phyloP scores from a whole-genome alignment of 1,139 yeast species.

The Suhomyces bokatorum region DNA sequence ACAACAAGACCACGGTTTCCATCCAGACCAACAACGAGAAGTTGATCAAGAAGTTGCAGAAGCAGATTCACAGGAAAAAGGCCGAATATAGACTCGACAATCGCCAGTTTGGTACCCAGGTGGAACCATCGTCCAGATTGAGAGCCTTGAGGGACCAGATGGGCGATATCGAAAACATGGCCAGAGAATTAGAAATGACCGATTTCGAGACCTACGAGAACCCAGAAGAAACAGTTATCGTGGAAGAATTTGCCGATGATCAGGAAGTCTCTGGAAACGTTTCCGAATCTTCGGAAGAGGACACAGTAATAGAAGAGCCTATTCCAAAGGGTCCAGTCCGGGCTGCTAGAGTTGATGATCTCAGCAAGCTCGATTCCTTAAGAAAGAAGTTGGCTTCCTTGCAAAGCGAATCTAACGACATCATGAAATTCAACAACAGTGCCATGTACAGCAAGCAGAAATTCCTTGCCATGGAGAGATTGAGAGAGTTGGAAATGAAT shows the following conservation, averaged over 20 bases:
- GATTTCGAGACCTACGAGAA: slow-evolving; percentile 57
- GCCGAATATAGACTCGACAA: slow-evolving; percentile 61
- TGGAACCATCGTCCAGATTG: slow-evolving; percentile 77
- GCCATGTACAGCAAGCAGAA: slow-evolving; percentile 61
- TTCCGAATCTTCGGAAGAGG: slow-evolving; percentile 20
- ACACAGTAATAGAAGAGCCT: slow-evolving; percentile 17
- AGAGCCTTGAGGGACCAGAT: slow-evolving; percentile 77
- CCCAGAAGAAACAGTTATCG: slow-evolving; percentile 12
- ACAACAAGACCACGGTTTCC: slow-evolving; percentile 41
- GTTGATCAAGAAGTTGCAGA: slow-evolving; percentile 52
- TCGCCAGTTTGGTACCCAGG: slow-evolving; percentile 54
- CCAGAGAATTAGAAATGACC: slow-evolving; percentile 83
- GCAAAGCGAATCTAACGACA: slow-evolving; percentile 73
- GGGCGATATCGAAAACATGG: slow-evolving; percentile 84
- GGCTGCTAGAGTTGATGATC: slow-evolving; percentile 42
- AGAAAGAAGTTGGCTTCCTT: slow-evolving; percentile 58
- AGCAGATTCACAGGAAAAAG: slow-evolving; percentile 61
- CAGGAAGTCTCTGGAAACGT: slow-evolving; percentile 18
- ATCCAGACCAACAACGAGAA: slow-evolving; percentile 44
- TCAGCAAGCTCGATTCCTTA: slow-evolving; percentile 50
- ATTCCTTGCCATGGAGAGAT: slow-evolving; percentile 63
- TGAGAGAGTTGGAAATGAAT: slow-evolving; percentile 60
- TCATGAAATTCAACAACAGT: slow-evolving; percentile 64
- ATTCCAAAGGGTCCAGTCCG: slow-evolving; percentile 30
- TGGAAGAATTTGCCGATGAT: slow-evolving; percentile 18